Conservation (phyloP, 768 basidiomycete species). For the Macrocybe gigantea region DNA sequence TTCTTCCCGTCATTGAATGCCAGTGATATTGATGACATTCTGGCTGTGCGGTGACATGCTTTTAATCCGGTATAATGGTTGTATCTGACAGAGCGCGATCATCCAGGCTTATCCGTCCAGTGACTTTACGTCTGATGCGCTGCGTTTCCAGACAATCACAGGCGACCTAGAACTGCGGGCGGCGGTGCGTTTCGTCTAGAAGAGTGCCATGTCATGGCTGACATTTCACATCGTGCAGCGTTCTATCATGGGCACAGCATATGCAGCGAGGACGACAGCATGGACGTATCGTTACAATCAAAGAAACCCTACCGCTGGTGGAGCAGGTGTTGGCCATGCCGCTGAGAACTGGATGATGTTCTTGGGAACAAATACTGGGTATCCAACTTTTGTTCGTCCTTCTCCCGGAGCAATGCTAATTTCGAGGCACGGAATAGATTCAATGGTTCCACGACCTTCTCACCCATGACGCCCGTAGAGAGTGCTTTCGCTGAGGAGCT, state of each 20-base stretch:
- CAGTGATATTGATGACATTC: constrained; percentile 29
- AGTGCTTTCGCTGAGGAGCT: constrained; percentile 50
- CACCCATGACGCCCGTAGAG: constrained; percentile 33
- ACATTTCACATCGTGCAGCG: constrained; percentile 20
- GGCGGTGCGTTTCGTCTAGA: constrained; percentile 27
- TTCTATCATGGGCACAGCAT: constrained; percentile 39
- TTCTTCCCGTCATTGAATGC: constrained; percentile 42
- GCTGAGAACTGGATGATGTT: constrained; percentile 72
- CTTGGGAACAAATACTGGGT: constrained; percentile 56
- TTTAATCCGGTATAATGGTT: neutral
- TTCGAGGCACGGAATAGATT: constrained; percentile 3
- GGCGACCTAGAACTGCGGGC: constrained; percentile 47
- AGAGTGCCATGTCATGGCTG: no score
- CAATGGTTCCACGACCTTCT: constrained; percentile 10
- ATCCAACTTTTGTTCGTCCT: constrained; percentile 6
- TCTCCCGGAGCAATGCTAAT: neutral
- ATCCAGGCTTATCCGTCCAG: constrained; percentile 35
- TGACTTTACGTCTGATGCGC: constrained; percentile 34
- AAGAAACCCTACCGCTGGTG: constrained; percentile 35
- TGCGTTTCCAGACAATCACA: constrained; percentile 39
- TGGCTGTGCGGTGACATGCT: constrained; percentile 16
- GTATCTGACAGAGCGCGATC: neutral
- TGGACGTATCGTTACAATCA: constrained; percentile 62
- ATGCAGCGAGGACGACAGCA: constrained; percentile 25
- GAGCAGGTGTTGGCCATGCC: constrained; percentile 36